Evolutionary conservation across 1,284 basidiomycete species (phyloP), one percentile per base, ranked within the genome.

Genomic region (Neolentinus lepideus): DNA sequence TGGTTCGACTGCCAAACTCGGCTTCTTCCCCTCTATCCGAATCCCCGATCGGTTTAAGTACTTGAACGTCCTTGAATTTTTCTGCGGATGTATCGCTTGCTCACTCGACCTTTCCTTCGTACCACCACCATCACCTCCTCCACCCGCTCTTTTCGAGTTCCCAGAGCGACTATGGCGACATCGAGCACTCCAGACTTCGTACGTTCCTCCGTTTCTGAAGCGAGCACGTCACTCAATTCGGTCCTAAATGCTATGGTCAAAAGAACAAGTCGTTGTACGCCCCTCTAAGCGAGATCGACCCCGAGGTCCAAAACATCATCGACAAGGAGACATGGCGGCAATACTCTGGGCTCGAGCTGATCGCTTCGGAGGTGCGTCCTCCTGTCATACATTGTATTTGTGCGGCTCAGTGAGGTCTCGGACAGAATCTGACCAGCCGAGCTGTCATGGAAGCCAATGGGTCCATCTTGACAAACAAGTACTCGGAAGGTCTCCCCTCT

Each of bases 261-360:
- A 64, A 97, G 93, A 98, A 98, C 87, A 90, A 90, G 74, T 77
- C 83, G 58, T 83, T 99, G 63, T 98, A 98, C 77, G 76, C 84
- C 59, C 81, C 94, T 63, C 81, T 98, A 58, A 79, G 88, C 27
- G 86, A 98, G 80, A 83, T 87, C 66, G 95, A 98, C 76, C 95
- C 95, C 59, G 92, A 92, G 74, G 87, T 99, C 65, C 85, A 94
- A 75, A 90, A 94, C 73, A 92, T 99, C 80, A 93, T 99, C 76
- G 94, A 99, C 79, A 93, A 97, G 80, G 96, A 99, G 82, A 96
- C 93, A 73, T 98, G 94, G 93, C 79, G 94, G 66, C 96, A 98
- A 80, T 98, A 92, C 75, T 92, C 92, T 54, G 97, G 97, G 60
- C 87, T 99, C 61, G 97, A 99, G 76, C 87, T 96, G 67, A 96